Conservation (phyloP, 345 rosid genomes). For the Acer campestre region DNA sequence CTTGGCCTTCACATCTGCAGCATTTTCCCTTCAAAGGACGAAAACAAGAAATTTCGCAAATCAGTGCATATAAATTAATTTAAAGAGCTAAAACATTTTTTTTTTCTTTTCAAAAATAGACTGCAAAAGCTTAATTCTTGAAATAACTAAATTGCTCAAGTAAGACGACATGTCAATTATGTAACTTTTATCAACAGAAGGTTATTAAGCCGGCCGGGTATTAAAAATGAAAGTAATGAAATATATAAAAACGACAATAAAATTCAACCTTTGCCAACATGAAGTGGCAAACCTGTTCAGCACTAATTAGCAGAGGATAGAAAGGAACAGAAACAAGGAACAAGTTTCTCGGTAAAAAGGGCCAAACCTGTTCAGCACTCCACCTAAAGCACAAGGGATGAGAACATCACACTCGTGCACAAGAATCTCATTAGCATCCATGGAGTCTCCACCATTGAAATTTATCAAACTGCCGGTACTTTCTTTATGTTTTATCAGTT, state of each 20-base stretch:
- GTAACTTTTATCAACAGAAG: slow-evolving; percentile 1
- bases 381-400: slow-evolving; percentile 93
- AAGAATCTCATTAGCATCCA: slow-evolving; percentile 66
- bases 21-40: slow-evolving; percentile 71
- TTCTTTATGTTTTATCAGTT: slow-evolving; percentile 64
- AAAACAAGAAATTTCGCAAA: neutral
- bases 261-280: neutral
- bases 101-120: neutral
- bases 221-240: neutral
- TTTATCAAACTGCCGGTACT: slow-evolving; percentile 57
- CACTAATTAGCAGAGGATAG: neutral
- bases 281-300: neutral
- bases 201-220: neutral
- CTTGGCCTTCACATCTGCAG: slow-evolving; percentile 89
- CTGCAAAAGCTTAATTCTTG: neutral
- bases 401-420: slow-evolving; percentile 98
- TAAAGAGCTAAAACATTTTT: neutral
- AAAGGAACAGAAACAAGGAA: neutral
- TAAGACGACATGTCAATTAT: neutral
- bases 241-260: neutral
- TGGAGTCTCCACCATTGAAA: slow-evolving; percentile 74
- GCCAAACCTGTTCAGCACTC: slow-evolving; percentile 81
- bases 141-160: neutral
- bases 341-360: slow-evolving; percentile 9
- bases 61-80: neutral